A percentile compares a stretch with the other conserved stretches of the same genome.
Conservation (phyloP, 176 grass and related monocot species). For the Rhynchospora tenuis region DNA sequence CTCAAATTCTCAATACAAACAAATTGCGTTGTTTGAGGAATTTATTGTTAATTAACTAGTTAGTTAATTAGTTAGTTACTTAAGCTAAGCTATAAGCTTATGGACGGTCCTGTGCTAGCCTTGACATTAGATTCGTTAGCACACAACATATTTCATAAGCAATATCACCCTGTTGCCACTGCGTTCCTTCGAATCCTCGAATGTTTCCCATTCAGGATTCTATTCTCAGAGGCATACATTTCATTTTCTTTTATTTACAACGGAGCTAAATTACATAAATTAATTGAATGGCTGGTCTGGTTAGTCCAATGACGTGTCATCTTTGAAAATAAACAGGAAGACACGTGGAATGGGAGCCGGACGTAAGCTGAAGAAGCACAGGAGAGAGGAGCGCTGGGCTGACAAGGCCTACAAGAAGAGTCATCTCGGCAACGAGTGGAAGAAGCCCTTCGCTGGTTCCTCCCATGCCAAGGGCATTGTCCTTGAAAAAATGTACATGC, state of each 20-base stretch:
- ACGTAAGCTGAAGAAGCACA: constrained; percentile 70
- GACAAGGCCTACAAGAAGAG: constrained; percentile 80
- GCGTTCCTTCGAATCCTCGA: not conserved
- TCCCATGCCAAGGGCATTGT: constrained; percentile 77
- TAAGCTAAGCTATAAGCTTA: constrained; percentile 12
- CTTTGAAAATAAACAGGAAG: constrained; percentile 38
- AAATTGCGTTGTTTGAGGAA: too few species aligned
- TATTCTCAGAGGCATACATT: constrained; percentile 14
- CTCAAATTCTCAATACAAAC: too few species aligned
- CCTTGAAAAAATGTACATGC: constrained; percentile 63
- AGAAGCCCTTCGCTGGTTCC: constrained; percentile 75
- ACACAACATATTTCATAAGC: constrained; percentile 38
- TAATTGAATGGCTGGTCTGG: too few species aligned
- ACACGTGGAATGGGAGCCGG: constrained; percentile 76
- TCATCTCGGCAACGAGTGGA: constrained; percentile 76
- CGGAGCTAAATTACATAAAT: not conserved
- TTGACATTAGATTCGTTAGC: constrained; percentile 15
- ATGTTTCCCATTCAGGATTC: not conserved
- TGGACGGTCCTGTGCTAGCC: constrained; percentile 38
- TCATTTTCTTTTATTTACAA: not conserved
- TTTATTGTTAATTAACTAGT: too few species aligned
- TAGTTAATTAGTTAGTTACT: too few species aligned
- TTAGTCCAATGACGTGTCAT: too few species aligned
- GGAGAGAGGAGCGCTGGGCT: constrained; percentile 66
- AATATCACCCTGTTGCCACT: constrained; percentile 5